These are phyloP conservation scores for Eutypella sp. DNA, from an alignment of 2,329 filamentous ascomycete species.

Conservation along the genomic window DNA sequence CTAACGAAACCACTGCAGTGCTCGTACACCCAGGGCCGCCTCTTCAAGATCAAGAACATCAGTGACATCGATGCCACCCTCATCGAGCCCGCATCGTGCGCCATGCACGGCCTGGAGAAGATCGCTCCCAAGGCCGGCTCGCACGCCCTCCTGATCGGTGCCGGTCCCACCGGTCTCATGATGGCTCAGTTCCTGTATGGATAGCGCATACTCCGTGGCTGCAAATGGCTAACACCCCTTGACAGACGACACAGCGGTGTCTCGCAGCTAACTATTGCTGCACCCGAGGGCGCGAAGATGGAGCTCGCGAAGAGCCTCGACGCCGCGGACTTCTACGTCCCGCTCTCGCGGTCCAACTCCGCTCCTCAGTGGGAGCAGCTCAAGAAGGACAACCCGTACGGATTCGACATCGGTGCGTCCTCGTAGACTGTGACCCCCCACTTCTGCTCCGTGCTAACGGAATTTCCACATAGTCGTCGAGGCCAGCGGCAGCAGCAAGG, in stretches of 20 bases:
- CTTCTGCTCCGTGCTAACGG: constrained; percentile 4
- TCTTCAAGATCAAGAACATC: constrained; percentile 63
- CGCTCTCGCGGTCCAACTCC: constrained; percentile 50
- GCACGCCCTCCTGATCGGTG: constrained; percentile 60
- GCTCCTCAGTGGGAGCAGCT: constrained; percentile 57
- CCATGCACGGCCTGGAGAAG: constrained; percentile 65
- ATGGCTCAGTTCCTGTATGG: constrained; percentile 28
- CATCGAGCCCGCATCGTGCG: constrained; percentile 65
- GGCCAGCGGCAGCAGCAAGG: constrained; percentile 63
- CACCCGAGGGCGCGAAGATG: constrained; percentile 65
- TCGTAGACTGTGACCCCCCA: not conserved
- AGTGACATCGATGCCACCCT: constrained; percentile 65
- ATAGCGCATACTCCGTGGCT: not conserved
- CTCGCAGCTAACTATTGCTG: constrained; percentile 65
- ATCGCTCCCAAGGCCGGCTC: constrained; percentile 62
- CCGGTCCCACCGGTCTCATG: constrained; percentile 61
- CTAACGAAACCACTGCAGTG: constrained; percentile 21
- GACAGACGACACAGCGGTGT: constrained; percentile 52
- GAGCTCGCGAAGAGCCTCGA: constrained; percentile 57
- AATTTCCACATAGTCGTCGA: constrained; percentile 49
- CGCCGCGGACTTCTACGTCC: constrained; percentile 49
- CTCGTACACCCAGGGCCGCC: constrained; percentile 46
- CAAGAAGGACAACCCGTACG: constrained; percentile 61
- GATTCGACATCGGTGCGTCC: constrained; percentile 59
- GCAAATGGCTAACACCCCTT: not conserved